Base-by-base conservation (phyloP, 495 filamentous ascomycete species). In the Xylaria longipes region DNA sequence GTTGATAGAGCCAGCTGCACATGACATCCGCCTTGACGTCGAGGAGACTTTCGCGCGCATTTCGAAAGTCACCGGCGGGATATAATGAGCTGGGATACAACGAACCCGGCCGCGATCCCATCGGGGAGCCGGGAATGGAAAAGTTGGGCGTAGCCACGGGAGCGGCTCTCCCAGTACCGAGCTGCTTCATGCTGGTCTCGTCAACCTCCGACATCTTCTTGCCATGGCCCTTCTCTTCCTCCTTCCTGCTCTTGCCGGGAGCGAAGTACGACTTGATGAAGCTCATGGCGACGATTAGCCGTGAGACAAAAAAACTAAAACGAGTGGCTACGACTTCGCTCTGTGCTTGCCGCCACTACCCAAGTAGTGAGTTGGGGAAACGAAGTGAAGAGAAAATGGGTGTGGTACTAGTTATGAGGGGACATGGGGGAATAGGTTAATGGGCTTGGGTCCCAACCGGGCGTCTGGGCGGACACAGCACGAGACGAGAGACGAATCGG, bases 1-100 rank as follows among this genome's bases (percentile, higher is more conserved):
- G 84, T 68, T 89, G 85, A 72, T 88, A 85, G n/a, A 91, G 79
- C 82, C 85, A 90, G 66, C 86, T 87, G 72, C 88, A 87, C 82
- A 89, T 87, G 66, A 91, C 85, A 74, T 89, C 86, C 68, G 74
- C 78, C 75, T 88, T 87, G 72, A 90, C 85, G 61, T 89, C 84
- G 50, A 79, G 72, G 33, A 90, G 75, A 41, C 80, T 80, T 45
- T 85, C 83, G 22, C 66, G 71, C 41, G 60, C 72, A 73, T 76
- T 76, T 67, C 73, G 71, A 71, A 75, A 72, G 56, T 74, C 71
- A 12, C 66, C 69, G 3, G 35, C 27, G 22, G 70, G 68, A 33
- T 71, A 72, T 43, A 71, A 14, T 20, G 77, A 74, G 41, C 35
- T 57, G 20, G 65, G 60, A 46, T 70, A 71, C 17, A 41, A 33